Evolutionary conservation across 768 basidiomycete species (phyloP).

Genomic region (Lentinula sp.): DNA sequence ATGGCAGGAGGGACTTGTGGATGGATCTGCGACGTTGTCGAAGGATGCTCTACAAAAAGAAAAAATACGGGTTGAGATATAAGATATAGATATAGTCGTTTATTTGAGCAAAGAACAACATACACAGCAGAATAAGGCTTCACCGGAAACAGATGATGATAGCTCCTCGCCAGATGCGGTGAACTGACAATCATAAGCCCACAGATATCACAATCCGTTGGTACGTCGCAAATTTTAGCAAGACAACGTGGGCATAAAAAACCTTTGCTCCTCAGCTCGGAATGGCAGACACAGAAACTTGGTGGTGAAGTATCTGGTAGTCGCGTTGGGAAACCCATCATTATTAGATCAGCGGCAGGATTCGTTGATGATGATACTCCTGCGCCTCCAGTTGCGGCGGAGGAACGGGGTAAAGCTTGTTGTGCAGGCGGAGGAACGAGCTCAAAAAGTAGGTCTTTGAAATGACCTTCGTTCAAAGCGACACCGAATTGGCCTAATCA

Average conservation of each 20-base stretch:
- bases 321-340: slow-evolving; percentile 98
- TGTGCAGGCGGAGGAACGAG: slow-evolving; percentile 93
- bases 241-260: slow-evolving; percentile 94
- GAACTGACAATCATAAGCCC: slow-evolving; percentile 97
- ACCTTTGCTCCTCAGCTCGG: slow-evolving; percentile 85
- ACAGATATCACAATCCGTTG: slow-evolving; percentile 96
- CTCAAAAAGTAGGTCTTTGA: slow-evolving; percentile 93
- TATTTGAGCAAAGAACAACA: slow-evolving; percentile 25
- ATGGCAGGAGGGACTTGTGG: slow-evolving; percentile 49
- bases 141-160: slow-evolving; percentile 94
- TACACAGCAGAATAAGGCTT: slow-evolving; percentile 79
- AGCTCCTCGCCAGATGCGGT: slow-evolving; percentile 94
- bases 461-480: slow-evolving; percentile 97
- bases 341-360: slow-evolving; percentile 86
- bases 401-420: slow-evolving; percentile 42
- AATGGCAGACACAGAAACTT: slow-evolving; percentile 91
- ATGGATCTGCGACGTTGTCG: slow-evolving; percentile 25
- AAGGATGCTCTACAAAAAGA: slow-evolving; percentile 27
- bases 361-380: slow-evolving; percentile 31
- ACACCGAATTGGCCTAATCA: slow-evolving; percentile 80
- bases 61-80: not conserved
- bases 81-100: slow-evolving; percentile 3
- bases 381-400: slow-evolving; percentile 29
- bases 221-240: slow-evolving; percentile 93
- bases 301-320: slow-evolving; percentile 79